phyloP scores from a whole-genome alignment of 257 asterid genomes.

The Orobanche coerulescens region DNA sequence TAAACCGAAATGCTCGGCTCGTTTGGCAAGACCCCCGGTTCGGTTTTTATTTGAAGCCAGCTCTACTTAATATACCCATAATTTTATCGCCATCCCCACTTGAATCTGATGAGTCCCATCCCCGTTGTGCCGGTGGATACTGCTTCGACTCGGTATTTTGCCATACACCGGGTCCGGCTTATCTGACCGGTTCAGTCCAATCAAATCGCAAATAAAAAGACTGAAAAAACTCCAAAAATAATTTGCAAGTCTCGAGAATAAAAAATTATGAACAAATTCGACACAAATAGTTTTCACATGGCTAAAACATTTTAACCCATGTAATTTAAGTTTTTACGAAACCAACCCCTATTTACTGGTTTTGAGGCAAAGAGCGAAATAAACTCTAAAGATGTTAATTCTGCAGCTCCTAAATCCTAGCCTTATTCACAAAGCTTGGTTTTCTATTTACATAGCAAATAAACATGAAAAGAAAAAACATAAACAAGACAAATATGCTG shows the following conservation, averaged over 20 bases:
- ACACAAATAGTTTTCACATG: constrained; percentile 7
- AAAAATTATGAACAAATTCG: neutral
- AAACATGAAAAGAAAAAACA: constrained; percentile 26
- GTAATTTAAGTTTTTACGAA: constrained; percentile 18
- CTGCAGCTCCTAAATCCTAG: constrained; percentile 41
- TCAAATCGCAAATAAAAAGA: neutral
- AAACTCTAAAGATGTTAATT: constrained; percentile 34
- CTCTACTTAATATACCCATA: too few species aligned
- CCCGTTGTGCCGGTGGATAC: too few species aligned
- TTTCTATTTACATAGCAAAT: constrained; percentile 37
- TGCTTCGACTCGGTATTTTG: too few species aligned
- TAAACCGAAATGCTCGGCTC: too few species aligned
- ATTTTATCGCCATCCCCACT: too few species aligned
- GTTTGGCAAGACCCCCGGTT: too few species aligned
- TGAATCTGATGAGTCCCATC: too few species aligned
- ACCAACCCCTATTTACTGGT: constrained; percentile 30
- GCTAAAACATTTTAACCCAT: constrained; percentile 23
- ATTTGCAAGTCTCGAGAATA: neutral
- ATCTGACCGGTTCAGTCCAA: too few species aligned
- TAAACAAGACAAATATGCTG: constrained; percentile 18
- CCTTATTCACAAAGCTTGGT: constrained; percentile 40
- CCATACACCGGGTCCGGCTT: too few species aligned
- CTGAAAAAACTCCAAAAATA: neutral
- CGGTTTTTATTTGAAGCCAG: too few species aligned
- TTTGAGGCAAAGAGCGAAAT: constrained; percentile 36